Evolutionary conservation across 192 early-diverging fungal genomes (phyloP).

Genomic region (Lobosporangium transversale): DNA sequence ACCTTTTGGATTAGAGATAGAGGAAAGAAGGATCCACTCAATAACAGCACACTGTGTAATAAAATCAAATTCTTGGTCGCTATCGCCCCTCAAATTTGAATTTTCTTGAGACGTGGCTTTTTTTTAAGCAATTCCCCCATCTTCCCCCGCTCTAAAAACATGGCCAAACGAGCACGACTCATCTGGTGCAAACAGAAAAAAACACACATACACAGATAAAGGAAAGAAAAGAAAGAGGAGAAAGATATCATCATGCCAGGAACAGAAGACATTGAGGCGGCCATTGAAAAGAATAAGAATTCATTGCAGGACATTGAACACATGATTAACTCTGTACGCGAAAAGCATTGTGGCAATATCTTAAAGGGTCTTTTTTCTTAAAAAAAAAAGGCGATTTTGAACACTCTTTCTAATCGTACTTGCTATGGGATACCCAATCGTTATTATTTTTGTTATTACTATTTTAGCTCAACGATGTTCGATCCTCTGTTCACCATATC

Average conservation of each 20-base stretch:
- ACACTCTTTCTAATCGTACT: not conserved
- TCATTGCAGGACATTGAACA: slow-evolving; percentile 39
- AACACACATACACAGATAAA: too few relatives aligned
- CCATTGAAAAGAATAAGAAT: slow-evolving; percentile 33
- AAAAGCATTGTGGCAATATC: not conserved
- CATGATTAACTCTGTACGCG: slow-evolving; percentile 46
- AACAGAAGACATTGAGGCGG: slow-evolving; percentile 18
- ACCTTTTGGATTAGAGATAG: slow-evolving; percentile 50
- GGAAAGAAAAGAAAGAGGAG: too few relatives aligned
- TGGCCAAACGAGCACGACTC: too few relatives aligned
- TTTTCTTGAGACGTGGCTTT: slow-evolving; percentile 23
- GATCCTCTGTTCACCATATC: slow-evolving; percentile 37
- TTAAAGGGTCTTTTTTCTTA: not conserved
- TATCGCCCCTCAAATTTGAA: not conserved
- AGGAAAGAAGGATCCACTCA: slow-evolving; percentile 38
- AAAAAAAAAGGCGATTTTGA: not conserved
- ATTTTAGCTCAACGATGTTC: slow-evolving; percentile 43
- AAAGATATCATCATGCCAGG: slow-evolving; percentile 4
- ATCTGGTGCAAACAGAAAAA: not conserved
- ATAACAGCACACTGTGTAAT: not conserved
- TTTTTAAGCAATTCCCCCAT: not conserved
- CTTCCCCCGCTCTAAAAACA: not conserved
- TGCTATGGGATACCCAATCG: not conserved
- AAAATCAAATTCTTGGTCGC: slow-evolving; percentile 12
- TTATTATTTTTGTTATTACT: not conserved